Percentiles rank a stretch among this genome's conserved stretches.
Evolutionary conservation across 2,329 filamentous ascomycete genomes (phyloP).

Genomic region (Colletotrichum falcatum): DNA sequence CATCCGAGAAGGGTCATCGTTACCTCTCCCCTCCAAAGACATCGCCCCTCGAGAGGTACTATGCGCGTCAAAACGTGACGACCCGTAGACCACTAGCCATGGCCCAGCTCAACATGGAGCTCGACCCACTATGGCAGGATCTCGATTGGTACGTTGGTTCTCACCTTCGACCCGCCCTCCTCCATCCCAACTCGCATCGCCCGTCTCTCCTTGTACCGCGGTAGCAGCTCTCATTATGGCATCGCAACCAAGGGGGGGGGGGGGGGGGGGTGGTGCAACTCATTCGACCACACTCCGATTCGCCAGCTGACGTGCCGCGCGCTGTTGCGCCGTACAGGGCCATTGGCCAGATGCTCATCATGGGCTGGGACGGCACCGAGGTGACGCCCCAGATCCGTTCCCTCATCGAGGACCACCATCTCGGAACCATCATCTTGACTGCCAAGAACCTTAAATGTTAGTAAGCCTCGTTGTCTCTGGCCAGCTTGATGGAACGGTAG

Average conservation of each 20-base stretch:
- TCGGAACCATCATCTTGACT: constrained; percentile 88
- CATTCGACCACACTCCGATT: constrained; percentile 3
- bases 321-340: constrained; percentile 59
- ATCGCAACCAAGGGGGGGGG: neutral
- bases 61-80: constrained; percentile 46
- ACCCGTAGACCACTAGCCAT: constrained; percentile 46
- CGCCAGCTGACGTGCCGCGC: constrained; percentile 26
- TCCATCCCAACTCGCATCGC: constrained; percentile 3
- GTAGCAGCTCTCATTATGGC: neutral
- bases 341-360: constrained; percentile 82
- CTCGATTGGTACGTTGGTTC: constrained; percentile 74
- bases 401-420: constrained; percentile 84
- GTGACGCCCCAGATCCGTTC: constrained; percentile 85
- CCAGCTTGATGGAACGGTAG: neutral
- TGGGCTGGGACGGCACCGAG: constrained; percentile 88
- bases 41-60: constrained; percentile 40
- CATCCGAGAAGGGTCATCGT: constrained; percentile 36
- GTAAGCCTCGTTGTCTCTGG: constrained; percentile 43
- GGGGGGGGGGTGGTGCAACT: neutral
- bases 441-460: constrained; percentile 88
- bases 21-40: constrained; percentile 43
- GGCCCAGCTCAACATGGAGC: constrained; percentile 56
- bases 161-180: constrained; percentile 22
- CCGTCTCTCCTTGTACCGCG: constrained; percentile 1
- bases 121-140: constrained; percentile 78